Evolutionary conservation across 1,284 basidiomycete genomes (phyloP).

Genomic region (Austroboletus rostrupii): DNA sequence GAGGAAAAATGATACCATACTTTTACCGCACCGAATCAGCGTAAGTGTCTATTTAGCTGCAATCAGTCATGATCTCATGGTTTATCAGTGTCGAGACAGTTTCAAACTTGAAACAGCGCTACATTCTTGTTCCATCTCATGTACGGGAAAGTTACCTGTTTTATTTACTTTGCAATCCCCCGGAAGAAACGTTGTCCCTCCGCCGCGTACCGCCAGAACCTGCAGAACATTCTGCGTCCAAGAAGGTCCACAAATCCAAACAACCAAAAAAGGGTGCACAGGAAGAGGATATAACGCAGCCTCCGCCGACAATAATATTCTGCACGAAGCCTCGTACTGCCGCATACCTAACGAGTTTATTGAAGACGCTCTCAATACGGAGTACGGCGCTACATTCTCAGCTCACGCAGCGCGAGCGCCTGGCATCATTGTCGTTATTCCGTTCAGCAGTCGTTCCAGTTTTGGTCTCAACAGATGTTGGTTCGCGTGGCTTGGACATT

Average conservation of each 20-base stretch:
- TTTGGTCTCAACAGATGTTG: conserved; percentile 92
- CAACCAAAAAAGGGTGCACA: conserved; percentile 30
- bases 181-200: conserved; percentile 68
- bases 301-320: conserved; percentile 94
- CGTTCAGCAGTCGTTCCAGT: conserved; percentile 86
- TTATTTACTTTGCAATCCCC: conserved; percentile 85
- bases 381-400: conserved; percentile 91
- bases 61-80: conserved; percentile 4
- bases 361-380: conserved; percentile 79
- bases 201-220: conserved; percentile 58
- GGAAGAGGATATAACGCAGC: conserved; percentile 59
- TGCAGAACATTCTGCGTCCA: conserved; percentile 26
- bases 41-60: conserved; percentile 42
- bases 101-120: conserved; percentile 81
- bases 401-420: conserved; percentile 84
- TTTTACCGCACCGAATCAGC: conserved; percentile 78
- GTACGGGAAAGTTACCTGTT: conserved; percentile 92
- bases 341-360: conserved; percentile 81
- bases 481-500: conserved; percentile 91
- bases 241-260: conserved; percentile 34
- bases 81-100: conserved; percentile 77
- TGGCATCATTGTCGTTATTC: conserved; percentile 85
- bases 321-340: conserved; percentile 85
- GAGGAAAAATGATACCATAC: conserved; percentile 85
- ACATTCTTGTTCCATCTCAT: conserved; percentile 92